Evolutionary conservation across 1,284 basidiomycete genomes (phyloP), one percentile per base, ranked within the genome.

Genomic region (Cystobasidiaceae sp.): DNA sequence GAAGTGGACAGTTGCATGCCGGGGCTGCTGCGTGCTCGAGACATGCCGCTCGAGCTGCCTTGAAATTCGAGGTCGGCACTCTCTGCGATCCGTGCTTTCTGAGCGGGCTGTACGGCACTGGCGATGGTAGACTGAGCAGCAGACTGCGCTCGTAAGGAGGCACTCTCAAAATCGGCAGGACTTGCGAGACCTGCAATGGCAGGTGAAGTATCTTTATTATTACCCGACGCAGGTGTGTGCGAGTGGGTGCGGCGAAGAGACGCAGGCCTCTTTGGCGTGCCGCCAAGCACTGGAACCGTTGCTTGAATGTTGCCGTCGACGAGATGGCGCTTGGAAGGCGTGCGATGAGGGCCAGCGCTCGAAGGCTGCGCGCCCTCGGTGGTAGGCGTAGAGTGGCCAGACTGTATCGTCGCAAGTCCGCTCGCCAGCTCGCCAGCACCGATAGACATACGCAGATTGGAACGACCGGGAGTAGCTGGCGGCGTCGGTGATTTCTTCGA

Each of bases 341-440:
- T 62, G 15, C 60, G 60, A 41, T 62, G 60, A 9, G 60, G 60
- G 8, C 60, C 60, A 3, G 50, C 60, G 27, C 60, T 62, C n/a
- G 45, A 51, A 2, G 60, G 49, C 37, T 21, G 6, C 25, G 6
- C 19, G 48, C 13, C 13, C 2, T 25, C 27, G 21, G 25, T 41
- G 11, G 54, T 44, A 1, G 54, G 50, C 13, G 50, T 52, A 23
- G 32, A 37, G 33, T 52, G 50, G 1, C 50, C 45, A 11, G 45
- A 48, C 5, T 34, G 28, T 17, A 37, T 41, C 15, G 45, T 60
- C 32, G 37, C 17, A 23, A 52, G 50, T 32, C 50, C 33, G 4
- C 19, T 32, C n/a, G 46, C 46, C 19, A n/a, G 21, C 15, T 49
- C 33, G 9, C 32, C 21, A 49, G 8, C 23, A 27, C 7, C 21